phyloP scores from a whole-genome alignment of 208 protist species.

The Sergeia podlipaevii region DNA sequence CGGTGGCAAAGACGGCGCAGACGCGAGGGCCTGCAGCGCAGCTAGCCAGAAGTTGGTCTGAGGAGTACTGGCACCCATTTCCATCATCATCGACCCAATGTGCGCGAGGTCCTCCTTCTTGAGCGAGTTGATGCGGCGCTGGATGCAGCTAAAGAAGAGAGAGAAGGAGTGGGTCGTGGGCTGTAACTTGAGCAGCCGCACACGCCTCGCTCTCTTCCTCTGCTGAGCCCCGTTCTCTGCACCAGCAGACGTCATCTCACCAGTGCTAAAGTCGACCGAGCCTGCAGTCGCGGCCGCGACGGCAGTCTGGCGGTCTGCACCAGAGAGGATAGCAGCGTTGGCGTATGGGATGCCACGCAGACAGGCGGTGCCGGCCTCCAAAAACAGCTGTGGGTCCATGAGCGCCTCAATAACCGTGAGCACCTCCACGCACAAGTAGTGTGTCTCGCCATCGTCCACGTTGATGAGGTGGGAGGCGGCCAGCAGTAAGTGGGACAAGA shows the following conservation, averaged over 20 bases:
- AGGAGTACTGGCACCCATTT: slow-evolving; percentile 45
- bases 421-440: slow-evolving; percentile 66
- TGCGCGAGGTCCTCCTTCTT: slow-evolving; percentile 67
- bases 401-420: slow-evolving; percentile 83
- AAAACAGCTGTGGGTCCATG: slow-evolving; percentile 79
- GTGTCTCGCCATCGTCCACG: slow-evolving; percentile 70
- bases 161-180: slow-evolving; percentile 68
- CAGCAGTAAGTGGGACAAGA: slow-evolving; percentile 60
- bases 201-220: slow-evolving; percentile 12
- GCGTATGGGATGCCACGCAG: slow-evolving; percentile 55
- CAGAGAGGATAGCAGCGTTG: slow-evolving; percentile 25
- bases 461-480: slow-evolving; percentile 53
- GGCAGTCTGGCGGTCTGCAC: slow-evolving; percentile 20
- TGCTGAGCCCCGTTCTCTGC: background rate
- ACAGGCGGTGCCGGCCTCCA: slow-evolving; percentile 61
- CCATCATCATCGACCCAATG: slow-evolving; percentile 53
- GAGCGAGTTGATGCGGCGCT: slow-evolving; percentile 59
- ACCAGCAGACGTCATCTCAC: background rate
- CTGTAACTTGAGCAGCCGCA: slow-evolving; percentile 29
- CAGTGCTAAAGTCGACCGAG: background rate
- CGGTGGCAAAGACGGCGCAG: slow-evolving; percentile 48
- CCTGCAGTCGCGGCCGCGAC: slow-evolving; percentile 11
- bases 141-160: slow-evolving; percentile 67
- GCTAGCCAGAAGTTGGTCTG: slow-evolving; percentile 84
- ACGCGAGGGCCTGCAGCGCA: slow-evolving; percentile 64